phyloP scores from a whole-genome alignment of 768 basidiomycete species.

The Tylopilus vinaceipallidus region DNA sequence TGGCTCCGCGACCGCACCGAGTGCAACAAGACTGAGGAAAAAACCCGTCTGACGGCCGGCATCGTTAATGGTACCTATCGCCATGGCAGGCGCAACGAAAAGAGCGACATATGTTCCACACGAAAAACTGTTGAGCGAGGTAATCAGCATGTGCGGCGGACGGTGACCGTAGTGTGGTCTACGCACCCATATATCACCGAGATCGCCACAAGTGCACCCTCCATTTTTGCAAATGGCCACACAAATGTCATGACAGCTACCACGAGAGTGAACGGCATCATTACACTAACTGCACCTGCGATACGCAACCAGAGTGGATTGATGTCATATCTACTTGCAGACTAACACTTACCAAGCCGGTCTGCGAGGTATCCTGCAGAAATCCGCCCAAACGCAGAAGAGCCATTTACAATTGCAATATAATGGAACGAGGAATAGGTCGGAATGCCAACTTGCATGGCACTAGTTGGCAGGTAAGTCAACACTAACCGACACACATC shows the following conservation, averaged over 20 bases:
- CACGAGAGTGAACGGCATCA: slow-evolving; percentile 57
- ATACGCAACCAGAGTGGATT: background rate
- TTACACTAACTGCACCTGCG: slow-evolving; percentile 63
- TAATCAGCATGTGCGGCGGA: background rate
- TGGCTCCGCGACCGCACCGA: slow-evolving; percentile 66
- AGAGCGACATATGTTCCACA: slow-evolving; percentile 64
- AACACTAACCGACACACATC: slow-evolving; percentile 41
- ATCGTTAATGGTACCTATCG: slow-evolving; percentile 58
- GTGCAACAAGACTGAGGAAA: slow-evolving; percentile 55
- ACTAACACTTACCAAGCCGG: slow-evolving; percentile 39
- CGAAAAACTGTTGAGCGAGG: slow-evolving; percentile 41
- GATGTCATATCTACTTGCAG: background rate
- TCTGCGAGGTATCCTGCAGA: slow-evolving; percentile 54
- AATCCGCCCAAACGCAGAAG: slow-evolving; percentile 62
- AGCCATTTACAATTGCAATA: slow-evolving; percentile 65
- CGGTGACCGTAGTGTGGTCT: accelerated
- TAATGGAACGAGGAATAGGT: slow-evolving; percentile 59
- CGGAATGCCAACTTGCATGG: slow-evolving; percentile 46
- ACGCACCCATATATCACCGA: slow-evolving; percentile 64
- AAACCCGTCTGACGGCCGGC: slow-evolving; percentile 66
- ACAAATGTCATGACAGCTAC: slow-evolving; percentile 60
- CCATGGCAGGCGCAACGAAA: slow-evolving; percentile 55
- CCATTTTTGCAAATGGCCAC: slow-evolving; percentile 63
- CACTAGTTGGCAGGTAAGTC: slow-evolving; percentile 65
- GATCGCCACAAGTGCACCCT: slow-evolving; percentile 48